phyloP scores from a whole-genome alignment of 1,284 basidiomycete species.

The Butyriboletus appendiculatus region DNA sequence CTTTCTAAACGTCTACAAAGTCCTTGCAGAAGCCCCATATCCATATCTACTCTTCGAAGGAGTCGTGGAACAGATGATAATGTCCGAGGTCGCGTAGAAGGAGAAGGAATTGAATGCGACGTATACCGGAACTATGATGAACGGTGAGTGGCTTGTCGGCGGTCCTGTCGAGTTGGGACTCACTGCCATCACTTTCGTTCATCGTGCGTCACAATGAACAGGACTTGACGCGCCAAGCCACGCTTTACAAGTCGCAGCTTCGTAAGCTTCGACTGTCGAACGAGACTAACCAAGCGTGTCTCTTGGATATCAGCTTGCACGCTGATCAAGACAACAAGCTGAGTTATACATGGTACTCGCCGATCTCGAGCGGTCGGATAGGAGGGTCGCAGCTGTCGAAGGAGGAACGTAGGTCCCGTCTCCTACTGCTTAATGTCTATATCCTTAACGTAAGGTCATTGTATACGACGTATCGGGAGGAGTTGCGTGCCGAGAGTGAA shows the following conservation, averaged over 20 bases:
- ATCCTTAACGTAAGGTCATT: background rate
- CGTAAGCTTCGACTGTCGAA: constrained; percentile 88
- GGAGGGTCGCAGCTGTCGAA: constrained; percentile 89
- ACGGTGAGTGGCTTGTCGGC: constrained; percentile 50
- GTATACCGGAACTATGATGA: constrained; percentile 94
- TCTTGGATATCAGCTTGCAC: constrained; percentile 85
- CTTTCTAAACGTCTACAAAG: constrained; percentile 92
- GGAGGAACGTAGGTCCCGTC: constrained; percentile 69
- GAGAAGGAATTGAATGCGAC: constrained; percentile 97
- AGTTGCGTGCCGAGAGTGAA: constrained; percentile 92
- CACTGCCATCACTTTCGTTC: background rate
- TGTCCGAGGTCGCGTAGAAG: constrained; percentile 78
- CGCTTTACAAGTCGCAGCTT: constrained; percentile 84
- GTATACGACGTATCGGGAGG: constrained; percentile 56
- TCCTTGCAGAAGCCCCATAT: constrained; percentile 92
- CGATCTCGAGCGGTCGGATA: constrained; percentile 92
- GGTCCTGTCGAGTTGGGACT: background rate
- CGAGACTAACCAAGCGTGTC: constrained; percentile 89
- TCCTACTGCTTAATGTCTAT: background rate
- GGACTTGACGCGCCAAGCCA: constrained; percentile 86
- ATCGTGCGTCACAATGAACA: constrained; percentile 73
- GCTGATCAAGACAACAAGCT: constrained; percentile 92
- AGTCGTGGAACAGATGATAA: constrained; percentile 90
- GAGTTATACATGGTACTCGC: constrained; percentile 93
- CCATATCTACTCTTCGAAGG: constrained; percentile 95